phyloP scores from a whole-genome alignment of 306 rosid genomes.

The Alnus rubra region DNA sequence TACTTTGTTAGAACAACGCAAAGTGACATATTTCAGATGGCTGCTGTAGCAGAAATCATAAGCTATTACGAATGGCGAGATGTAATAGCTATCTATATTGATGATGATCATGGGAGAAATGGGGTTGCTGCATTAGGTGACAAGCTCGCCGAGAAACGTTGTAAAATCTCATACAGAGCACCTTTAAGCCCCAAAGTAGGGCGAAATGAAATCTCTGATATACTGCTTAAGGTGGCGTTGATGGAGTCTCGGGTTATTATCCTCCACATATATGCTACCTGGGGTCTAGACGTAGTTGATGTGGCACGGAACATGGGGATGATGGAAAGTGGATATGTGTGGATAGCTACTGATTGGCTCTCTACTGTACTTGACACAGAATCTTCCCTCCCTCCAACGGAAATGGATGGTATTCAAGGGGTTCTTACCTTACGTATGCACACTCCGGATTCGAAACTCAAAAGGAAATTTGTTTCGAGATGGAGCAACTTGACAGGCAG shows the following conservation, averaged over 20 bases:
- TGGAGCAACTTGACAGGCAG: slow-evolving; percentile 65
- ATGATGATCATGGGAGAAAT: too few relatives aligned
- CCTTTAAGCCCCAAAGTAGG: too few relatives aligned
- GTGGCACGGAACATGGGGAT: slow-evolving; percentile 69
- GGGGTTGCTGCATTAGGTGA: too few relatives aligned
- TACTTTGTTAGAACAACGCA: slow-evolving; percentile 77
- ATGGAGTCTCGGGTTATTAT: slow-evolving; percentile 79
- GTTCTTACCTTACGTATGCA: slow-evolving; percentile 62
- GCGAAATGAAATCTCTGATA: slow-evolving; percentile 51
- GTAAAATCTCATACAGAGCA: too few relatives aligned
- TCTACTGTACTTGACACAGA: slow-evolving; percentile 56
- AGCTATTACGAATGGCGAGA: too few relatives aligned
- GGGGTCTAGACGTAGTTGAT: slow-evolving; percentile 50
- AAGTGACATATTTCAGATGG: too few relatives aligned
- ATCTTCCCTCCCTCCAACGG: slow-evolving; percentile 37
- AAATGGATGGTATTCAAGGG: slow-evolving; percentile 66
- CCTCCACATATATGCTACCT: slow-evolving; percentile 46
- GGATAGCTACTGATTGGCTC: slow-evolving; percentile 88
- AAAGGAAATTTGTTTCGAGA: slow-evolving; percentile 62
- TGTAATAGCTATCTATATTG: too few relatives aligned
- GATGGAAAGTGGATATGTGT: slow-evolving; percentile 84
- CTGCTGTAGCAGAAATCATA: too few relatives aligned
- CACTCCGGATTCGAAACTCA: slow-evolving; percentile 65
- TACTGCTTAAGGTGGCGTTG: slow-evolving; percentile 72
- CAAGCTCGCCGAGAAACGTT: too few relatives aligned